Conservation (phyloP, 352 stramenopile genomes). For the Pseudoperonospora humuli region DNA sequence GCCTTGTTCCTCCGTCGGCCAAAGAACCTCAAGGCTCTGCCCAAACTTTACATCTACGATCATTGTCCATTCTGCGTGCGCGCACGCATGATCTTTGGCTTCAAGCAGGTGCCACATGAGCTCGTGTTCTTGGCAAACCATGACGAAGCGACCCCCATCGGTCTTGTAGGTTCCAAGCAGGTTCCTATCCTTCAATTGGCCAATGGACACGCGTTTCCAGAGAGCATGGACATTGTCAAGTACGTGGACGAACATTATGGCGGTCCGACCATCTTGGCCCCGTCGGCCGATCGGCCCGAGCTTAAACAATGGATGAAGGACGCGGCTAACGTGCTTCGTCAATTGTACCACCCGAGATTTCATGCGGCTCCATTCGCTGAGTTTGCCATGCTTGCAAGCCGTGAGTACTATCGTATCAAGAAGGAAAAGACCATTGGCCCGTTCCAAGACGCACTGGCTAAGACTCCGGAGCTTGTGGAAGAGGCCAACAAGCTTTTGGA, state of each 20-base stretch:
- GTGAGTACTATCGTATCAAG: constrained; percentile 42
- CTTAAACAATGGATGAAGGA: constrained; percentile 39
- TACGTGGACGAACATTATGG: constrained; percentile 53
- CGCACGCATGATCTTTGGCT: constrained; percentile 41
- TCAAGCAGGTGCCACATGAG: constrained; percentile 39
- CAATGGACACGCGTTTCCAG: constrained; percentile 33
- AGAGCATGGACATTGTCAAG: constrained; percentile 59
- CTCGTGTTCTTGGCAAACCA: constrained; percentile 42
- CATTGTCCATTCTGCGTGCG: constrained; percentile 50
- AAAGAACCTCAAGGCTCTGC: constrained; percentile 10
- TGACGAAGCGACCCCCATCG: constrained; percentile 46
- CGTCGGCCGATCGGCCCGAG: constrained; percentile 29
- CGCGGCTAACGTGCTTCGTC: constrained; percentile 22
- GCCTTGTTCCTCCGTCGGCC: constrained; percentile 6
- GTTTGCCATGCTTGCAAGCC: constrained; percentile 36
- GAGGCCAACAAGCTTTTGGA: constrained; percentile 34
- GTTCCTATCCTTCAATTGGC: constrained; percentile 42
- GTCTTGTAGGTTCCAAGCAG: constrained; percentile 40
- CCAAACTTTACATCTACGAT: constrained; percentile 56
- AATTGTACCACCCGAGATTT: constrained; percentile 39
- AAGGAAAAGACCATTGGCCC: constrained; percentile 42
- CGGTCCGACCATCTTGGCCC: constrained; percentile 22
- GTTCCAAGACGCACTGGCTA: constrained; percentile 31
- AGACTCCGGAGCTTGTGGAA: constrained; percentile 34
- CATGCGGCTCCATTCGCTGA: constrained; percentile 39